Conservation (phyloP, 805 yeast genomes). For the Candida maris region DNA sequence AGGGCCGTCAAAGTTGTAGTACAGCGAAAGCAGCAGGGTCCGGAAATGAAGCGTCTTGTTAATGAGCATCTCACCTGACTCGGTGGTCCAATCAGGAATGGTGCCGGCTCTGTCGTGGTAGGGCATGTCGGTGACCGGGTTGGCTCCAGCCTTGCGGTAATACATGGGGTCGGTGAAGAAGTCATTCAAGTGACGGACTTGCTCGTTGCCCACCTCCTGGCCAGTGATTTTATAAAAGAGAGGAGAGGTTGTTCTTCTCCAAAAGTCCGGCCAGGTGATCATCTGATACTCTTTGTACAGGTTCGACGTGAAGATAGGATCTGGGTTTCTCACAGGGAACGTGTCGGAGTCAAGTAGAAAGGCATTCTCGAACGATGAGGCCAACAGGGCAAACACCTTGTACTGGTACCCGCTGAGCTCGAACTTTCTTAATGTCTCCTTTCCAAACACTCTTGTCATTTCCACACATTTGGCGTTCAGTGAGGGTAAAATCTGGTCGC, state of each 20-base stretch:
- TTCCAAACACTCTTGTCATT: constrained; percentile 59
- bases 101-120: constrained; percentile 66
- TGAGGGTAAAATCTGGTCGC: constrained; percentile 58
- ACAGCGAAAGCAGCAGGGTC: constrained; percentile 55
- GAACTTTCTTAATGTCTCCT: constrained; percentile 42
- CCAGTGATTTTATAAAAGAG: constrained; percentile 66
- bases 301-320: constrained; percentile 51
- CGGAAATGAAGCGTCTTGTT: constrained; percentile 55
- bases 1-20: constrained; percentile 66
- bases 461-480: constrained; percentile 66
- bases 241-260: constrained; percentile 83
- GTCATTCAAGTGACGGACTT: constrained; percentile 31
- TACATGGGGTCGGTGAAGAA: constrained; percentile 29
- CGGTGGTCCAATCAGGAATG: constrained; percentile 65
- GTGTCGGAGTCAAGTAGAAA: constrained; percentile 75
- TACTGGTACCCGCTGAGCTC: constrained; percentile 63
- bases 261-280: constrained; percentile 81
- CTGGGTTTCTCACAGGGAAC: constrained; percentile 65
- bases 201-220: constrained; percentile 37
- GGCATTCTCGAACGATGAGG: constrained; percentile 70
- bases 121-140: constrained; percentile 33
- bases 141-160: constrained; percentile 33
- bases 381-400: constrained; percentile 65
- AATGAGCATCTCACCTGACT: constrained; percentile 63
- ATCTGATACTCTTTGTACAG: constrained; percentile 52